Evolutionary conservation across 345 rosid genomes (phyloP).

Genomic region (Acer yangbiense): DNA sequence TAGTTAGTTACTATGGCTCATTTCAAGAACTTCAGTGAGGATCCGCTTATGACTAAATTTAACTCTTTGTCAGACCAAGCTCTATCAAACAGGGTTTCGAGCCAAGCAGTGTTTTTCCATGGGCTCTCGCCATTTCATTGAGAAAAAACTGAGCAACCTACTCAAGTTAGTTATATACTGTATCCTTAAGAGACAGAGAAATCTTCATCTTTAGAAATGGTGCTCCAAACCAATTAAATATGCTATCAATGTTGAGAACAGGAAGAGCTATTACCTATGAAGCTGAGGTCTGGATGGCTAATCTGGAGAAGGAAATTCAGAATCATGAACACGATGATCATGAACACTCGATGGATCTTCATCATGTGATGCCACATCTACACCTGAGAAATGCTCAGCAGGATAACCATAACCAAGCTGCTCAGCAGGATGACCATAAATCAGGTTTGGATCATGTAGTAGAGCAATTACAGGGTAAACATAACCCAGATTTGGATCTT

Average conservation of each 20-base stretch:
- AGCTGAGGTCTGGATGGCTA: slow-evolving; percentile 17
- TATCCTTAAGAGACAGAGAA: too few species aligned
- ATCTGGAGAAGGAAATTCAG: slow-evolving; percentile 10
- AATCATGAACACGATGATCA: background rate
- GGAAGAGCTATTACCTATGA: slow-evolving; percentile 10
- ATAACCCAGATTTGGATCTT: slow-evolving; percentile 15
- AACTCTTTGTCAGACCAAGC: background rate
- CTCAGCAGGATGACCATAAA: slow-evolving; percentile 12
- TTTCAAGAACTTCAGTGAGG: background rate
- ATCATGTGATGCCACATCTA: slow-evolving; percentile 2
- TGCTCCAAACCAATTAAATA: background rate
- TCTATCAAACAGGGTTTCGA: too few species aligned
- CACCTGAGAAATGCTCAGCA: slow-evolving; percentile 22
- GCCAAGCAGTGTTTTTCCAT: too few species aligned
- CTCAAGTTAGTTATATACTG: too few species aligned
- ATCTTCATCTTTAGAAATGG: background rate
- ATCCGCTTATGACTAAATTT: background rate
- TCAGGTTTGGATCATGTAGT: slow-evolving; percentile 16
- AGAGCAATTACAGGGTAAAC: background rate
- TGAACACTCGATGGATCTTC: slow-evolving; percentile 1
- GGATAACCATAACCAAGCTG: slow-evolving; percentile 1
- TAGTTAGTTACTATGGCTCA: background rate
- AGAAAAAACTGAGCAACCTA: background rate
- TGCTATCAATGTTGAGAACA: background rate
- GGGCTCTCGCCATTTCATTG: too few species aligned